Conservation (phyloP, 768 basidiomycete species). For the Phylloporus sp. region DNA sequence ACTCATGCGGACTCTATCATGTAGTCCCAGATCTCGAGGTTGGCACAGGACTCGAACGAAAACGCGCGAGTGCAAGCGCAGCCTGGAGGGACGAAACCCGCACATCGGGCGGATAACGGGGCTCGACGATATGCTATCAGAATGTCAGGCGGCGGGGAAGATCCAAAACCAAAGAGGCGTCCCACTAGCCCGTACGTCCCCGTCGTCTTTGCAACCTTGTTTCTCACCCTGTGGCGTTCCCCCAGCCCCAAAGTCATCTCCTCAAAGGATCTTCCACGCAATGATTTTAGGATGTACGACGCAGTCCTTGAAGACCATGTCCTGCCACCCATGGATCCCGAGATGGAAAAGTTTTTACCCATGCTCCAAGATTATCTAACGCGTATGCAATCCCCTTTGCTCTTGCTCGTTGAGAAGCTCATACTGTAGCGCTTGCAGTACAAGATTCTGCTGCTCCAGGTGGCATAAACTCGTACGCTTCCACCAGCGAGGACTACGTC, state of each 20-base stretch:
- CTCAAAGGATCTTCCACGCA: conserved; percentile 41
- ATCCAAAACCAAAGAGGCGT: conserved; percentile 20
- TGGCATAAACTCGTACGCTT: neutral
- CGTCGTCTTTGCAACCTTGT: neutral
- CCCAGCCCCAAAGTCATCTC: conserved; percentile 54
- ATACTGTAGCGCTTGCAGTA: conserved; percentile 16
- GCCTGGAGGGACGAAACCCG: conserved; percentile 10
- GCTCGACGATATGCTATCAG: conserved; percentile 48
- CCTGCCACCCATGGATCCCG: conserved; percentile 40
- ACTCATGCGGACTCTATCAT: neutral
- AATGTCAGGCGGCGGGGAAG: conserved; percentile 14
- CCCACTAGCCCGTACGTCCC: conserved; percentile 41
- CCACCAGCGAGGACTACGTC: conserved; percentile 58
- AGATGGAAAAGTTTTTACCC: conserved; percentile 74
- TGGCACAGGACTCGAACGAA: conserved; percentile 39
- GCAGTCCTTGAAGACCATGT: conserved; percentile 47
- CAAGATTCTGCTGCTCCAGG: conserved; percentile 19
- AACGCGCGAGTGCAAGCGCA: conserved; percentile 12
- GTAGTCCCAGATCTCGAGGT: conserved; percentile 54
- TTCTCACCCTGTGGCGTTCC: neutral
- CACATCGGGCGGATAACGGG: conserved; percentile 34
- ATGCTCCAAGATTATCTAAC: conserved; percentile 71
- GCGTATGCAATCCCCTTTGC: conserved; percentile 35
- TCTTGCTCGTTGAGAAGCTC: neutral
- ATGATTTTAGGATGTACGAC: conserved; percentile 65